phyloP scores from a whole-genome alignment of 2,329 filamentous ascomycete genomes.

The Albophoma yamanashiensis region DNA sequence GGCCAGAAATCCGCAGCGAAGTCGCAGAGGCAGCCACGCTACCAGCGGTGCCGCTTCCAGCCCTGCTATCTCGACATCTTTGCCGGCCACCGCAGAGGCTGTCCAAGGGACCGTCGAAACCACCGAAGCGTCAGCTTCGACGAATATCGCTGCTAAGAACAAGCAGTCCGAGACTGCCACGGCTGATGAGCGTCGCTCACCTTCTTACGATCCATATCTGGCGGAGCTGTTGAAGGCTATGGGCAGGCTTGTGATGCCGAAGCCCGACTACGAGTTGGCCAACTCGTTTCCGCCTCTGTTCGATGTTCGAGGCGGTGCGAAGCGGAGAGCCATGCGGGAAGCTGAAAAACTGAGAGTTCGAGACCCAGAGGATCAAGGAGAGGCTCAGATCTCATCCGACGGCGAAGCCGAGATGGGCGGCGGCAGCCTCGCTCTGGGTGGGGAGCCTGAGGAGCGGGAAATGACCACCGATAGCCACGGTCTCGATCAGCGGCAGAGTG shows the following conservation, averaged over 20 bases:
- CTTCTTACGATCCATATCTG: slow-evolving; percentile 16
- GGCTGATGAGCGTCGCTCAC: background rate
- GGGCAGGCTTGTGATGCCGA: slow-evolving; percentile 21
- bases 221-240: slow-evolving; percentile 26
- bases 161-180: slow-evolving; percentile 7
- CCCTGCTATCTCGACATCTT: slow-evolving; percentile 56
- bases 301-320: slow-evolving; percentile 71
- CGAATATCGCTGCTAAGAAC: slow-evolving; percentile 6
- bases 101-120: slow-evolving; percentile 31
- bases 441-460: slow-evolving; percentile 80
- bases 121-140: slow-evolving; percentile 15
- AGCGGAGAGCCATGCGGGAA: slow-evolving; percentile 66
- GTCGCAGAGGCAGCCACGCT: slow-evolving; percentile 65
- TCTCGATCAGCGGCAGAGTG: slow-evolving; percentile 50
- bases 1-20: slow-evolving; percentile 63
- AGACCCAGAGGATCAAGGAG: slow-evolving; percentile 37
- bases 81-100: slow-evolving; percentile 42
- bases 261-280: slow-evolving; percentile 7
- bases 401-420: slow-evolving; percentile 70
- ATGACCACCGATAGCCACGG: slow-evolving; percentile 35
- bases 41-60: slow-evolving; percentile 76
- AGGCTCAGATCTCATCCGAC: slow-evolving; percentile 43
- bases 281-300: slow-evolving; percentile 58
- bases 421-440: slow-evolving; percentile 77
- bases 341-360: slow-evolving; percentile 48